Conservation (phyloP, 192 early-diverging fungal genomes). For the Coemansia sp. region DNA sequence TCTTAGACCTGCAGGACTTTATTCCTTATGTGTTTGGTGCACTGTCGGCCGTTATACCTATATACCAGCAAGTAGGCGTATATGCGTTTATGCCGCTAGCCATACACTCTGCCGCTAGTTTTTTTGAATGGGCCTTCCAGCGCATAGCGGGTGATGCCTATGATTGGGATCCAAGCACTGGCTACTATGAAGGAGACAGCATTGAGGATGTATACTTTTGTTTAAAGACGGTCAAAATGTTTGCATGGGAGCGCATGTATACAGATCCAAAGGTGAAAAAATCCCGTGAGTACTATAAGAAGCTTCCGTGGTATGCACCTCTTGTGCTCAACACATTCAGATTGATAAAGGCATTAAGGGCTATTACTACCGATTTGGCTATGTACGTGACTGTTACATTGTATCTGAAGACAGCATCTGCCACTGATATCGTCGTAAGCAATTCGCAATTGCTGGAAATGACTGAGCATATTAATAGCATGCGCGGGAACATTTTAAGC, state of each 20-base stretch:
- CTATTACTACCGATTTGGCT: background rate
- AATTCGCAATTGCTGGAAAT: background rate
- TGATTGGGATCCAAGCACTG: background rate
- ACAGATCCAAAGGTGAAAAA: background rate
- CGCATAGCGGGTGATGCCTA: background rate
- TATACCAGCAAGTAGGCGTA: background rate
- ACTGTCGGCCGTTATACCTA: background rate
- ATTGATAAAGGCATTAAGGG: background rate
- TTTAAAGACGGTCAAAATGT: constrained; percentile 1
- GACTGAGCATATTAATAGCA: background rate
- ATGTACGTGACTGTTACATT: background rate
- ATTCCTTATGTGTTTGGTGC: background rate
- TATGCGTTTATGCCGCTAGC: background rate
- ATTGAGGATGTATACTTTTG: background rate
- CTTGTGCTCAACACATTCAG: background rate
- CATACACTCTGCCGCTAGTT: too few species aligned
- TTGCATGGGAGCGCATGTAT: constrained; percentile 7
- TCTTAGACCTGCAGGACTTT: background rate
- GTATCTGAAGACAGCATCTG: background rate
- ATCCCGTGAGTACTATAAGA: background rate
- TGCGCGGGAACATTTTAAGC: background rate
- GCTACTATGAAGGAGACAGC: background rate
- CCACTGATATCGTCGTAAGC: background rate
- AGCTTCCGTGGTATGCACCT: background rate
- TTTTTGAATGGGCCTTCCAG: background rate